Evolutionary conservation across 1,139 yeast genomes (phyloP).

Genomic region (Pichia sp.): DNA sequence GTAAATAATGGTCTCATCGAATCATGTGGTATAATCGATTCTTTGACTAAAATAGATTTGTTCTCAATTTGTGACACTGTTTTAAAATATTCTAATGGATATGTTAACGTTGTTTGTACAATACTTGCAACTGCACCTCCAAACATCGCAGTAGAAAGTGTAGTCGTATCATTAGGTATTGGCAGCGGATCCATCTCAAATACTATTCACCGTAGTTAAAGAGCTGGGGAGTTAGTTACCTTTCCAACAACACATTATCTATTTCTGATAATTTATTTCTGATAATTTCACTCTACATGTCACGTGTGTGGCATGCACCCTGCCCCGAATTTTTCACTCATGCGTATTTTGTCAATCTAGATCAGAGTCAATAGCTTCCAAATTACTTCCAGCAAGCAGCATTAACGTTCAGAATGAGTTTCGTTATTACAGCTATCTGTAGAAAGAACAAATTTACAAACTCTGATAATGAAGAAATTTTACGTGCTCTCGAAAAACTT

Average conservation of each 20-base stretch:
- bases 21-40: constrained; percentile 31
- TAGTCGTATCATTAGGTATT: constrained; percentile 15
- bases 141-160: constrained; percentile 47
- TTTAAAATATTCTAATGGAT: constrained; percentile 80
- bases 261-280: too few species aligned
- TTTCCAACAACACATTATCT: too few species aligned
- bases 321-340: too few species aligned
- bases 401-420: too few species aligned
- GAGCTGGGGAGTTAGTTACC: too few species aligned
- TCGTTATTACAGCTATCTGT: constrained; percentile 28
- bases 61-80: constrained; percentile 42
- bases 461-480: constrained; percentile 17
- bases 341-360: too few species aligned
- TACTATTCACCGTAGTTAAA: too few species aligned
- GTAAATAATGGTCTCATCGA: constrained; percentile 43
- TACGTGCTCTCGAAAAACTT: constrained; percentile 22
- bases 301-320: too few species aligned
- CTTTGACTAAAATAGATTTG: constrained; percentile 37
- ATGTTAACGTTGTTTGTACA: constrained; percentile 62
- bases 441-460: constrained; percentile 14
- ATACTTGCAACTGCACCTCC: constrained; percentile 55
- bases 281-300: too few species aligned
- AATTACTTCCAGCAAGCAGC: too few species aligned
- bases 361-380: too few species aligned
- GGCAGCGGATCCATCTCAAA: constrained; percentile 22